Evolutionary conservation across 1,284 basidiomycete species (phyloP), one percentile per base, ranked within the genome.

Genomic region (Peniophora sp.): DNA sequence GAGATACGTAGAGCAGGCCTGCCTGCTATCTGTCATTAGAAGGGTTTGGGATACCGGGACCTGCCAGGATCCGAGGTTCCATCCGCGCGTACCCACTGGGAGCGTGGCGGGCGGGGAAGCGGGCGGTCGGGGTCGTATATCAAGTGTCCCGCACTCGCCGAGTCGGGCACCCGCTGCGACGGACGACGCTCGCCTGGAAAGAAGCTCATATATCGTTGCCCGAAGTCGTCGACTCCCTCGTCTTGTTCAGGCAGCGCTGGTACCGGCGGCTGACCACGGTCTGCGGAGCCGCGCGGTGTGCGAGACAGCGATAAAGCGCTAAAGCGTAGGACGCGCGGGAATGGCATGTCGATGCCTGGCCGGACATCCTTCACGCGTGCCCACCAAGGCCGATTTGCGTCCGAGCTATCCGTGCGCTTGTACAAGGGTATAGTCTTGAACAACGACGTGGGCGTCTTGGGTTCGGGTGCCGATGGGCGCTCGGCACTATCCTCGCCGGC

Each of bases 21-120:
- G 27, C 27, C 27, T 32, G 27, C 27, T 32, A 32, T 12, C 27
- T 32, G 27, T 32, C 27, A 32, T 32, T 19, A 34, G 20, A 38
- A 36, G 23, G 32, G 23, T 35, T 8, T 20, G 22, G 23, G 6
- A 20, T 36, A 48, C 17, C 19, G 16, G 16, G 38, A 20, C 38
- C 38, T 41, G 19, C n/a, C 38, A 41, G 38, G 38, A 20, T 24
- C 50, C n/a, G 25, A 24, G 23, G 38, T 38, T 32, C 43, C 46
- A 54, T 76, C 72, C 6, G 81, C 82, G 19, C 68, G 69, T 43
- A 83, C 66, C 83, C 83, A 85, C 58, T 78, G 64, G 5, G 77
- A 78, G 45, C 68, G 63, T 27, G 65, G 64, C 32, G 77, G 72
- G 50, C 72, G 67, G 19, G 78, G 74, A 50, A 85, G 77, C 3